Evolutionary conservation across 1,284 basidiomycete species (phyloP).

Genomic region (Veloporphyrellus conicus): DNA sequence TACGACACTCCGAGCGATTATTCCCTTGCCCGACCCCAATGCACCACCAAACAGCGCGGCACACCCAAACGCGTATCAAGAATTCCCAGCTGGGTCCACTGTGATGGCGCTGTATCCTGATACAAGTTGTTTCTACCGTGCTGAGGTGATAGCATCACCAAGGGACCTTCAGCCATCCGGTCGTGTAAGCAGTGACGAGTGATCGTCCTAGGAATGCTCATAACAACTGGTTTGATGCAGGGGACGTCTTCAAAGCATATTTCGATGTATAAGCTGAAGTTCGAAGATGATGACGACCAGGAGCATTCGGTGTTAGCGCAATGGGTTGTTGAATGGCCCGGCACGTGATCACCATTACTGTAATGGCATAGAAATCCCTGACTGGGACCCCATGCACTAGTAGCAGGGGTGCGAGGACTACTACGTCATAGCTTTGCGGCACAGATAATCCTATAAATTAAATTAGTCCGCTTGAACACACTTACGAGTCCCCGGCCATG

Average conservation of each 20-base stretch:
- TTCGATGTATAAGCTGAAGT: slow-evolving; percentile 68
- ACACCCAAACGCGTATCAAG: slow-evolving; percentile 65
- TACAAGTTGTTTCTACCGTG: slow-evolving; percentile 81
- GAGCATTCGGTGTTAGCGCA: slow-evolving; percentile 67
- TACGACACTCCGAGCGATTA: slow-evolving; percentile 63
- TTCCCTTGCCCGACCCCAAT: slow-evolving; percentile 70
- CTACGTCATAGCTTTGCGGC: background rate
- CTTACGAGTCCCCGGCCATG: slow-evolving; percentile 36
- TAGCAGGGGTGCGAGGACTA: slow-evolving; percentile 12
- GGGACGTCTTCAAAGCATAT: slow-evolving; percentile 42
- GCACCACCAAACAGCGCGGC: slow-evolving; percentile 54
- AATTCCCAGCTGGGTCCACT: slow-evolving; percentile 63
- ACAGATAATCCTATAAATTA: background rate
- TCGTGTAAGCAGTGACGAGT: slow-evolving; percentile 42
- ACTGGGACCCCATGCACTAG: slow-evolving; percentile 17
- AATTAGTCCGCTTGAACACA: background rate
- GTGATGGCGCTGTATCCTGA: slow-evolving; percentile 82
- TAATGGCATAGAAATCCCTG: background rate
- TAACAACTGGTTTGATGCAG: slow-evolving; percentile 10
- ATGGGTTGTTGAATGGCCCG: slow-evolving; percentile 74
- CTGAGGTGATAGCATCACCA: slow-evolving; percentile 68
- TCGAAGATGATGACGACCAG: slow-evolving; percentile 79
- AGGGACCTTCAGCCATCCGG: slow-evolving; percentile 48
- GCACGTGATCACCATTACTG: slow-evolving; percentile 8
- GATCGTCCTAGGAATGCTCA: background rate